Evolutionary conservation across 2,329 filamentous ascomycete genomes (phyloP).

Genomic region (Beauveria australis): DNA sequence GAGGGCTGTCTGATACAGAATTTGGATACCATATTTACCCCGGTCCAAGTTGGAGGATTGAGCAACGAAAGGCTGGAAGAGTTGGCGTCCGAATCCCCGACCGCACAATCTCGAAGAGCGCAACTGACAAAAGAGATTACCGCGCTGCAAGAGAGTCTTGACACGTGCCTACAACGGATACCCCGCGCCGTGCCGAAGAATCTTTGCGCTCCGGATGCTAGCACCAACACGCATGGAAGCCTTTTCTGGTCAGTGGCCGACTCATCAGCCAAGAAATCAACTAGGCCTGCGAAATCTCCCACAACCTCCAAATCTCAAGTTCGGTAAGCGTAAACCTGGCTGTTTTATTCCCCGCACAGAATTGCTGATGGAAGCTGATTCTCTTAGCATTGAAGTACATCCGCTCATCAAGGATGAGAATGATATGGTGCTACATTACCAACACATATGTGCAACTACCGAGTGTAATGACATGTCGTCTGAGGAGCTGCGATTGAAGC

Average conservation of each 20-base stretch:
- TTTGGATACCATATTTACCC: slow-evolving; percentile 32
- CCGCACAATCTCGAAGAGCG: slow-evolving; percentile 12
- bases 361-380: background rate
- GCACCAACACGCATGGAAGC: background rate
- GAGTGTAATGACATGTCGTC: background rate
- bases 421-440: background rate
- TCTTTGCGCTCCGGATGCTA: background rate
- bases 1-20: slow-evolving; percentile 39
- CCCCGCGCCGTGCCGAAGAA: background rate
- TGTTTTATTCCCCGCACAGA: background rate
- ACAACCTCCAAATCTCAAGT: background rate
- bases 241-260: background rate
- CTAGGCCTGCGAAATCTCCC: background rate
- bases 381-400: background rate
- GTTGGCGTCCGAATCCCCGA: slow-evolving; percentile 25
- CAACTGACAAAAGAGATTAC: slow-evolving; percentile 5
- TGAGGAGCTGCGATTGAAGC: background rate
- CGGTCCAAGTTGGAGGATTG: slow-evolving; percentile 27
- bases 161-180: slow-evolving; percentile 1
- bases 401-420: background rate
- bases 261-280: background rate
- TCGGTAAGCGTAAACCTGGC: background rate
- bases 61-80: slow-evolving; percentile 20
- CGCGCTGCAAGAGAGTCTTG: slow-evolving; percentile 1
- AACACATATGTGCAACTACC: background rate